Evolutionary conservation across 495 filamentous ascomycete species (phyloP), one percentile per base, ranked within the genome.

Genomic region (Penicillium nucicola): DNA sequence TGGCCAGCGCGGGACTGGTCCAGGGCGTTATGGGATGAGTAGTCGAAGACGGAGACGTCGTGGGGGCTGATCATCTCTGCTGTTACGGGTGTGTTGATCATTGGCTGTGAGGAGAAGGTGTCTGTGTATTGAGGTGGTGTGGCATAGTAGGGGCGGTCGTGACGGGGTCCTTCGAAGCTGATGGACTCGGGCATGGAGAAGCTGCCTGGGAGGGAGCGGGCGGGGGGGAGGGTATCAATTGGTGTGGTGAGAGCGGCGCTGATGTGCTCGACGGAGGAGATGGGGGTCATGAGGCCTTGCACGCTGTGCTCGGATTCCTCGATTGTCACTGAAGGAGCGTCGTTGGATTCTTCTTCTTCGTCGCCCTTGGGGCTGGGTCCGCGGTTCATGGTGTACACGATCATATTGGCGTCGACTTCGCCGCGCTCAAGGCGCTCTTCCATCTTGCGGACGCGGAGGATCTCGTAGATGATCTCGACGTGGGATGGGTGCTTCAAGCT

Each of bases 381-480:
- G 8, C 65, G 63, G 57, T 74, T 71, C 38, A 61, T 53, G 9
- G 74, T 65, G 46, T 71, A 77, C 14, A 74, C 66, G 13, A 68
- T 44, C 43, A 68, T 67, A 40, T 44, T 67, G 18, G 52, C 58
- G 54, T 75, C 73, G 53, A 82, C 65, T 73, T 78, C 77, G 28
- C 77, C 72, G 19, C 68, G 64, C 40, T 76, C 70, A 55, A 65
- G 78, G 5, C 76, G 68, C 52, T 80, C 78, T 58, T 82, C 79
- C 60, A 79, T 57, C 56, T 72, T 73, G 44, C 79, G 68, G 11
- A 82, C 77, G 3, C 67, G 68, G 38, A 81, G 77, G 5, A 82
- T 75, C 57, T 82, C 79, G 15, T 74, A 71, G 12, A 82, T 56
- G 32, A 82, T 67, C 9, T 68, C 65, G 18, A 72, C 58, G 19